Evolutionary conservation across 805 yeast species (phyloP).

Genomic region (Kazachstania taianensis): DNA sequence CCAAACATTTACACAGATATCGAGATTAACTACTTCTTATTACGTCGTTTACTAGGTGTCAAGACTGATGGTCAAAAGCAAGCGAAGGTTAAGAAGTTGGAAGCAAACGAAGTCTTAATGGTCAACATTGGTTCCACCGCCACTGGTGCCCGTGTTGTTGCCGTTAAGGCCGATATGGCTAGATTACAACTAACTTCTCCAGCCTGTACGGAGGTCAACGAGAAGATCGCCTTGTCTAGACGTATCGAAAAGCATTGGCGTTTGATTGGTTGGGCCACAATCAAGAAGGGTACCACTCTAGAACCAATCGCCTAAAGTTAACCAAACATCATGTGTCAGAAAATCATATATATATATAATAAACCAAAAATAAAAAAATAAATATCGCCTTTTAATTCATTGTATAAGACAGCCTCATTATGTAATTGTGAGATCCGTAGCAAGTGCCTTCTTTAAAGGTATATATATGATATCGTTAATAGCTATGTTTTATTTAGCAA

Average conservation of each 20-base stretch:
- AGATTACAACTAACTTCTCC: conserved; percentile 94
- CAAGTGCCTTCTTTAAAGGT: too few species aligned
- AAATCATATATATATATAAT: not conserved
- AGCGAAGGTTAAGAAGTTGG: conserved; percentile 92
- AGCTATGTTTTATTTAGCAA: not conserved
- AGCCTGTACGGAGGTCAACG: conserved; percentile 96
- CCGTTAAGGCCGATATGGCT: conserved; percentile 98
- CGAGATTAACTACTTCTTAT: conserved; percentile 91
- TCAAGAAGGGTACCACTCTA: conserved; percentile 83
- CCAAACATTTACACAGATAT: conserved; percentile 96
- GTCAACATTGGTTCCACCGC: conserved; percentile 99
- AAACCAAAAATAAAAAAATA: not conserved
- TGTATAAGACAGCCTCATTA: too few species aligned
- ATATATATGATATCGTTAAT: too few species aligned
- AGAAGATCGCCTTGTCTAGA: conserved; percentile 96
- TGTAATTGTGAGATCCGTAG: too few species aligned
- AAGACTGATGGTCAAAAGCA: conserved; percentile 96
- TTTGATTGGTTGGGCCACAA: conserved; percentile 99
- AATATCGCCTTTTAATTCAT: not conserved
- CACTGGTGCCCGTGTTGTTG: conserved; percentile 97
- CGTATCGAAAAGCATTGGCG: conserved; percentile 99
- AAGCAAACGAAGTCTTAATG: conserved; percentile 92
- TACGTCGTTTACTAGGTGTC: conserved; percentile 95
- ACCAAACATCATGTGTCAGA: too few species aligned
- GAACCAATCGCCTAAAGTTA: conserved; percentile 59